Conservation (phyloP, 441 rosid genomes). For the Gossypium schwendimanii region DNA sequence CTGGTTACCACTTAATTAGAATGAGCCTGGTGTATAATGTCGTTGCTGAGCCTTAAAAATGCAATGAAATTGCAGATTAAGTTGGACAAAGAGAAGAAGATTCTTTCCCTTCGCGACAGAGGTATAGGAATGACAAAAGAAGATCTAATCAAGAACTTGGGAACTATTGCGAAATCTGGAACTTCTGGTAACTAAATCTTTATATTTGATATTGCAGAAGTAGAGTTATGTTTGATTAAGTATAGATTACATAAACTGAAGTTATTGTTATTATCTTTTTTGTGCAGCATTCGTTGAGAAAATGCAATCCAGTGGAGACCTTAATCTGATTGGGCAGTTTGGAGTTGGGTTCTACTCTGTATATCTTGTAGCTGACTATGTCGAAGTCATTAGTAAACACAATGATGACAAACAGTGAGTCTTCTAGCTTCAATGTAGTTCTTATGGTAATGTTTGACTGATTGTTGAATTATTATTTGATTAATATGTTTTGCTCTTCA, state of each 20-base stretch:
- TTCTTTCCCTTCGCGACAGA: constrained; percentile 75
- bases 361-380: constrained; percentile 89
- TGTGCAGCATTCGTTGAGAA: constrained; percentile 85
- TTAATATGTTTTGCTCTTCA: constrained; percentile 19
- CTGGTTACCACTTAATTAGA: not conserved
- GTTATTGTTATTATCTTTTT: constrained; percentile 2
- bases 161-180: constrained; percentile 94
- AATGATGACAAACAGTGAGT: constrained; percentile 87
- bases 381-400: constrained; percentile 92
- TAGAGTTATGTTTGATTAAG: not conserved
- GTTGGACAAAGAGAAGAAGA: constrained; percentile 77
- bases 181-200: constrained; percentile 58
- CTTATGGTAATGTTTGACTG: not conserved
- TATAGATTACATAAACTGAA: not conserved
- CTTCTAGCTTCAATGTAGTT: not conserved
- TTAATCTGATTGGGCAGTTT: constrained; percentile 93
- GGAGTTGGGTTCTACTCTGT: constrained; percentile 98
- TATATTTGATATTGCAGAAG: not conserved
- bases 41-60: not conserved
- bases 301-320: constrained; percentile 88
- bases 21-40: not conserved
- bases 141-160: constrained; percentile 86
- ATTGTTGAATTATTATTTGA: constrained; percentile 7
- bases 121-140: constrained; percentile 99
- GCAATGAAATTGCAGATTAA: constrained; percentile 49